A percentile compares a stretch with the other conserved stretches of the same genome.
phyloP scores from a whole-genome alignment of 2,329 filamentous ascomycete species.

The Torrubiella hemipterigena region DNA sequence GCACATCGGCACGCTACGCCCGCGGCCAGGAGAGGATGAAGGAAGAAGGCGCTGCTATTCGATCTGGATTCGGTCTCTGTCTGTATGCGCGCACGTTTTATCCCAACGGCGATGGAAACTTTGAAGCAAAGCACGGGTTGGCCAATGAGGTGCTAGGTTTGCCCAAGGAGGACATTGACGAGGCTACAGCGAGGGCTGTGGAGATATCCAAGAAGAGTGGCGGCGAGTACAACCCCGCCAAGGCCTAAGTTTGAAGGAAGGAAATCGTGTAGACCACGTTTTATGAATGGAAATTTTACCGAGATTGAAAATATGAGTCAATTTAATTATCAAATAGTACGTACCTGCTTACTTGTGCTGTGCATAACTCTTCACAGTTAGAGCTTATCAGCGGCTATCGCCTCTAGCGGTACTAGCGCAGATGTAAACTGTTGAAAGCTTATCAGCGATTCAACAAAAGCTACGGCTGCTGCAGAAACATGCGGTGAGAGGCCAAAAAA shows the following conservation, averaged over 20 bases:
- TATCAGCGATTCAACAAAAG: no score
- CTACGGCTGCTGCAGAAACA: no score
- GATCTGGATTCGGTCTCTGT: conserved; percentile 30
- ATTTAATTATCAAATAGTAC: no score
- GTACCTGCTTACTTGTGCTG: no score
- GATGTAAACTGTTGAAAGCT: no score
- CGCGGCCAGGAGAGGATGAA: conserved; percentile 31
- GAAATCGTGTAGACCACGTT: background rate
- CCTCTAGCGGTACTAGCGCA: no score
- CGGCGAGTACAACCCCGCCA: conserved; percentile 1
- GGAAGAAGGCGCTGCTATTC: conserved; percentile 16
- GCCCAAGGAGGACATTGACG: conserved; percentile 46
- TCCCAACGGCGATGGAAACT: conserved; percentile 25
- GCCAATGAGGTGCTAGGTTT: conserved; percentile 44
- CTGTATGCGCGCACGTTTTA: conserved; percentile 48
- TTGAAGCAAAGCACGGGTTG: conserved; percentile 21
- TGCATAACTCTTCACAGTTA: no score
- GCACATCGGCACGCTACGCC: conserved; percentile 29
- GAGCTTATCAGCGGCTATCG: no score
- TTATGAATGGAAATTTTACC: no score
- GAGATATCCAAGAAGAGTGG: conserved; percentile 19
- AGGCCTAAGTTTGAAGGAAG: background rate
- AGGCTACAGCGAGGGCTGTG: conserved; percentile 36
- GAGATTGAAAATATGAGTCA: no score
- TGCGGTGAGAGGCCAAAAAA: no score